phyloP scores from a whole-genome alignment of 257 asterid genomes.

The Forsythia viridissima region DNA sequence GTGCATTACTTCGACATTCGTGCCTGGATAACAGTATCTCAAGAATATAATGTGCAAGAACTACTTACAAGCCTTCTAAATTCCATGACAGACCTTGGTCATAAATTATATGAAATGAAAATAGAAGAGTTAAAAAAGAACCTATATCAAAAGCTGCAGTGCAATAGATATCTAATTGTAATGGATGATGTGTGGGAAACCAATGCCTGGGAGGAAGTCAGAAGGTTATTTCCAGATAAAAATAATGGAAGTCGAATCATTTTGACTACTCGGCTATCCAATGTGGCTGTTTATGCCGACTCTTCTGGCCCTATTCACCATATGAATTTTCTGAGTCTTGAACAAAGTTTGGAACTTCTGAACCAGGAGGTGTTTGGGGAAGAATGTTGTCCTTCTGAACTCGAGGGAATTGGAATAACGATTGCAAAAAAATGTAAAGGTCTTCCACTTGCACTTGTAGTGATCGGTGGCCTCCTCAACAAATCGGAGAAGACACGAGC shows the following conservation, averaged over 20 bases:
- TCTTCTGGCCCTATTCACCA: neutral
- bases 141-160: constrained; percentile 16
- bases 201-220: neutral
- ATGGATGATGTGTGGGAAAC: constrained; percentile 36
- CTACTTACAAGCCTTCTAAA: neutral
- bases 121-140: constrained; percentile 9
- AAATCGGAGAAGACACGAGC: constrained; percentile 19
- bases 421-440: constrained; percentile 33
- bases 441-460: constrained; percentile 34
- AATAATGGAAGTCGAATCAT: constrained; percentile 8
- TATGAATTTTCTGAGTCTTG: constrained; percentile 17
- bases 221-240: neutral
- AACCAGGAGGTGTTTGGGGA: neutral
- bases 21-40: constrained; percentile 17
- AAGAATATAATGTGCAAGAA: neutral
- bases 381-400: constrained; percentile 24
- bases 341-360: neutral
- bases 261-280: constrained; percentile 25
- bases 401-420: constrained; percentile 25
- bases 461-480: constrained; percentile 32
- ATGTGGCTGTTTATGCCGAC: neutral
- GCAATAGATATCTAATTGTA: constrained; percentile 5
- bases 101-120: neutral
- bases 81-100: neutral
- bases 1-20: neutral